A percentile compares a stretch with the other conserved stretches of the same genome.
These are phyloP conservation scores for Tetraselmis chui DNA, from an alignment of 139 green algal genomes.

Conservation along the genomic window DNA sequence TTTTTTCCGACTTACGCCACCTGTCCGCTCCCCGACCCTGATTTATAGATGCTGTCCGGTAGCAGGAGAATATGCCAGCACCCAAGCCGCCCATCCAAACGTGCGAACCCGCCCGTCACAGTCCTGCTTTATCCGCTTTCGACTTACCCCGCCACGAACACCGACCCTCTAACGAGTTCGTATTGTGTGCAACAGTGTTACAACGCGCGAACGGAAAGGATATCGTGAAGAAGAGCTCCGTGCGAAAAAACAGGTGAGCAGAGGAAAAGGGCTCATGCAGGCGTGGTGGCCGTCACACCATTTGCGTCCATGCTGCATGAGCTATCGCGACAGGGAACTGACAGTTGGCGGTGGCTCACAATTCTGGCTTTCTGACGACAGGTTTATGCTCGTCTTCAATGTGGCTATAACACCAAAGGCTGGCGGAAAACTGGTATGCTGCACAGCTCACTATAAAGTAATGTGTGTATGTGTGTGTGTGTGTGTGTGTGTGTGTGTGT, in stretches of 20 bases:
- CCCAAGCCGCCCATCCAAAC: not conserved
- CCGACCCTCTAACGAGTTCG: not conserved
- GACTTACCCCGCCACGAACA: not conserved
- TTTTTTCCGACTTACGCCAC: not conserved
- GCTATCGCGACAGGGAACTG: constrained; percentile 1
- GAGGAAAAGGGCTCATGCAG: not conserved
- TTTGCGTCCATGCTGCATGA: not conserved
- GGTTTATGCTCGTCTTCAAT: constrained; percentile 64
- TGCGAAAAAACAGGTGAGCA: constrained; percentile 54
- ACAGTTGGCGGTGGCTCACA: constrained; percentile 3
- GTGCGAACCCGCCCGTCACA: not conserved
- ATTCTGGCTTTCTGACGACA: constrained; percentile 9
- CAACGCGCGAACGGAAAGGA: constrained; percentile 64
- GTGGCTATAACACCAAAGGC: constrained; percentile 47
- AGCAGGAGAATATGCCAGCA: not conserved
- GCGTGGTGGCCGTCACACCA: not conserved
- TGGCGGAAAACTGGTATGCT: constrained; percentile 45
- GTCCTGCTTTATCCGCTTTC: not conserved
- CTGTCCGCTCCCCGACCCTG: not conserved
- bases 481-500: too few species aligned
- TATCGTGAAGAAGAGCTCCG: constrained; percentile 71
- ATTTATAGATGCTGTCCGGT: not conserved
- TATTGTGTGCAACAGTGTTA: constrained; percentile 42
- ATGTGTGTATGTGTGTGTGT: too few species aligned
- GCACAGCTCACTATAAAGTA: not conserved